Evolutionary conservation across 441 rosid species (phyloP).

Genomic region (Pelargonium australe): DNA sequence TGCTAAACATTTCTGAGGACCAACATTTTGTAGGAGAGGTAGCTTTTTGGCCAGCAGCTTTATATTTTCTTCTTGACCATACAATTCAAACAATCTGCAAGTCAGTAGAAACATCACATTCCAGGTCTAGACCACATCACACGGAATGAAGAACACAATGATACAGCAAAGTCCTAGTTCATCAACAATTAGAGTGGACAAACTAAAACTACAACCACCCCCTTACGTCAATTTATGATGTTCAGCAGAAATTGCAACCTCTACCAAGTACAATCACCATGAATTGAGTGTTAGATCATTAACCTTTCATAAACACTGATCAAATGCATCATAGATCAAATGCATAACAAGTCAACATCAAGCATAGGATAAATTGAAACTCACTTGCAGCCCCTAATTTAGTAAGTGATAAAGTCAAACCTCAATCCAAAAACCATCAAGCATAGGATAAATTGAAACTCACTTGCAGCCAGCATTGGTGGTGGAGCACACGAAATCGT

Average conservation of each 20-base stretch:
- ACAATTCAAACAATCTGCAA: slow-evolving; percentile 69
- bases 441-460: slow-evolving; percentile 24
- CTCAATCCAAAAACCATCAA: too few species aligned
- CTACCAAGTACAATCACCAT: neutral
- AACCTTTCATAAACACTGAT: neutral
- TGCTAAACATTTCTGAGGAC: slow-evolving; percentile 71
- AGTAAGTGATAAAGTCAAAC: too few species aligned
- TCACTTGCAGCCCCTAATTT: too few species aligned
- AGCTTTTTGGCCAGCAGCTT: slow-evolving; percentile 54
- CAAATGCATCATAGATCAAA: too few species aligned
- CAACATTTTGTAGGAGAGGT: slow-evolving; percentile 55
- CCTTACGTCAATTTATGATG: neutral
- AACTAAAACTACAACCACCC: neutral
- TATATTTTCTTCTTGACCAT: slow-evolving; percentile 35
- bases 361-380: too few species aligned
- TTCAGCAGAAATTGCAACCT: neutral
- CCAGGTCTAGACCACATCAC: neutral
- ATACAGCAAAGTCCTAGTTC: neutral
- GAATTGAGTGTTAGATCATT: neutral
- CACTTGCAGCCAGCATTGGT: slow-evolving; percentile 83
- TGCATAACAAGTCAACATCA: neutral
- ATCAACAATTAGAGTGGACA: too few species aligned
- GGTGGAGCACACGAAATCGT: slow-evolving; percentile 66
- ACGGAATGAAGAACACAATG: neutral
- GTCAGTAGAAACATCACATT: slow-evolving; percentile 16